Evolutionary conservation across 129 eudicot species (phyloP).

Genomic region (Glebionis coronaria): DNA sequence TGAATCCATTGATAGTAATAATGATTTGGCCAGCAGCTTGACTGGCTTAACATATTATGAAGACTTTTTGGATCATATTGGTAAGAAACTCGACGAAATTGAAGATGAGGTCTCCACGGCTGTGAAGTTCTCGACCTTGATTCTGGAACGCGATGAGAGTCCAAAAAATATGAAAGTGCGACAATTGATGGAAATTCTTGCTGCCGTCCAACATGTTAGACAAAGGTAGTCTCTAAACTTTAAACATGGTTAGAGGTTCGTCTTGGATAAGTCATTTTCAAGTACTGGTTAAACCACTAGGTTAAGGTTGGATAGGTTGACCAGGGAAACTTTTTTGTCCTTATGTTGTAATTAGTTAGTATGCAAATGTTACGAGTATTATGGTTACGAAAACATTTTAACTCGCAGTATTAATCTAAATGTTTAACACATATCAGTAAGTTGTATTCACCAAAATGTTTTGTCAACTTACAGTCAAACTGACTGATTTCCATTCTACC

Average conservation of each 20-base stretch:
- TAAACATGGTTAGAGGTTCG: background rate
- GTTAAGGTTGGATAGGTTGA: background rate
- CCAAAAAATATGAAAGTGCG: slow-evolving; percentile 48
- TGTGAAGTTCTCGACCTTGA: slow-evolving; percentile 50
- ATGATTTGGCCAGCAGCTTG: slow-evolving; percentile 23
- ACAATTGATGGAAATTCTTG: slow-evolving; percentile 56
- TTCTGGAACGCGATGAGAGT: slow-evolving; percentile 45
- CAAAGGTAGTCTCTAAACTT: slow-evolving; percentile 42
- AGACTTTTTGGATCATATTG: slow-evolving; percentile 58
- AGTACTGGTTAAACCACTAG: background rate
- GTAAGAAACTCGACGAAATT: slow-evolving; percentile 50
- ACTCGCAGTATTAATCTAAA: background rate
- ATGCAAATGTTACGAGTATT: background rate
- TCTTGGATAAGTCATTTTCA: background rate
- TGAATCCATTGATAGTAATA: too few species aligned
- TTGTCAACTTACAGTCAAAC: background rate
- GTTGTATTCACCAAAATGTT: background rate
- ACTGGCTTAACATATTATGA: slow-evolving; percentile 51
- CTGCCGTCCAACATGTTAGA: slow-evolving; percentile 52
- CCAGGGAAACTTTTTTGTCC: background rate
- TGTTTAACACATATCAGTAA: background rate
- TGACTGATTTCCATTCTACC: background rate
- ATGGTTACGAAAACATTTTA: background rate
- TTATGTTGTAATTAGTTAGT: background rate
- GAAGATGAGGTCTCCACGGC: slow-evolving; percentile 55